Evolutionary conservation across 1,284 basidiomycete genomes (phyloP).

Genomic region (Wolfiporia cocos): DNA sequence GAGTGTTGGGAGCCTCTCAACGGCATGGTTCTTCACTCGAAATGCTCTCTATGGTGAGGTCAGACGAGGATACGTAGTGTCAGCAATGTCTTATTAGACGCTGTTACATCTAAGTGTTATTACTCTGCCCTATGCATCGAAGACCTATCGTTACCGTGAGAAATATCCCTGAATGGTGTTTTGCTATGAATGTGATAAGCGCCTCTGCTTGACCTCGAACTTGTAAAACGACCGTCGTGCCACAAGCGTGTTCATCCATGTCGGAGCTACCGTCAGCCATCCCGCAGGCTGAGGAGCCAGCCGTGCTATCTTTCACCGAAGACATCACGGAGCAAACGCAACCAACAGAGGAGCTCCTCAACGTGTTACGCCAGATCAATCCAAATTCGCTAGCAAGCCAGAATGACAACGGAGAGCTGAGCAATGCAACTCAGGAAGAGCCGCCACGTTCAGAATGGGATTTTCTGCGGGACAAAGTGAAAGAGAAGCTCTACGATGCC

Average conservation of each 20-base stretch:
- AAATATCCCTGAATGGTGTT: too few relatives aligned
- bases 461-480: slow-evolving; percentile 35
- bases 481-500: slow-evolving; percentile 53
- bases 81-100: too few relatives aligned
- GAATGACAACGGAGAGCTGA: slow-evolving; percentile 22
- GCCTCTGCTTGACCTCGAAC: too few relatives aligned
- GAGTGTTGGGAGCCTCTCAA: slow-evolving; percentile 32
- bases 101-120: too few relatives aligned
- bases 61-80: too few relatives aligned
- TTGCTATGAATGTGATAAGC: too few relatives aligned
- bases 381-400: slow-evolving; percentile 18
- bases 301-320: slow-evolving; percentile 3
- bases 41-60: too few relatives aligned
- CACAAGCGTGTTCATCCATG: slow-evolving; percentile 8
- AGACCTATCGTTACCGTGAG: too few relatives aligned
- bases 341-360: slow-evolving; percentile 34
- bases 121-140: too few relatives aligned
- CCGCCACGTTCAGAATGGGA: slow-evolving; percentile 43
- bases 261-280: slow-evolving; percentile 14
- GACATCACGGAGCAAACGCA: slow-evolving; percentile 32
- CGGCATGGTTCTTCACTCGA: slow-evolving; percentile 28
- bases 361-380: slow-evolving; percentile 32
- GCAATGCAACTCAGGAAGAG: slow-evolving; percentile 13
- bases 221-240: neutral
- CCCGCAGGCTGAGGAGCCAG: slow-evolving; percentile 7